Evolutionary conservation across 163 green algal genomes (phyloP).

Genomic region (Volvox carteri): DNA sequence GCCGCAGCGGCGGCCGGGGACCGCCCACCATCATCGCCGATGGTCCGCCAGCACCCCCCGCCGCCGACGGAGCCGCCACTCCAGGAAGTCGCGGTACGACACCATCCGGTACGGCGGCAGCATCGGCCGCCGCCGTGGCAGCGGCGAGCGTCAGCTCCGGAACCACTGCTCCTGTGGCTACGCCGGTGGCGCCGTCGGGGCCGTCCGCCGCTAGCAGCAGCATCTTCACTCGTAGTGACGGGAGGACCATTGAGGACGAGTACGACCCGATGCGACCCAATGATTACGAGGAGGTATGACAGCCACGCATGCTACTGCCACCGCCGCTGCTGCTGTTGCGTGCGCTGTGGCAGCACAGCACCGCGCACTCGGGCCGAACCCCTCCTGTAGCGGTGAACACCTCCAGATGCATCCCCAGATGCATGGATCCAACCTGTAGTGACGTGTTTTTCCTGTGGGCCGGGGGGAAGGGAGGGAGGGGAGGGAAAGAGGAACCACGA

Average conservation of each 20-base stretch:
- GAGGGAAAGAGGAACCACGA: no score
- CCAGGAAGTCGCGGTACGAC: neutral
- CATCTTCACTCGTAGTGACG: slow-evolving; percentile 58
- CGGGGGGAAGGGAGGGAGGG: no score
- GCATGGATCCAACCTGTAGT: no score
- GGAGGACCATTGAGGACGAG: slow-evolving; percentile 77
- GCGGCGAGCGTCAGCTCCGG: neutral
- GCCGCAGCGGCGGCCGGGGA: slow-evolving; percentile 29
- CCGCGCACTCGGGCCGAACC: no score
- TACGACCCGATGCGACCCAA: slow-evolving; percentile 92
- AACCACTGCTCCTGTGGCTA: neutral
- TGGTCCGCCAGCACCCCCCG: neutral
- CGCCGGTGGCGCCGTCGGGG: neutral
- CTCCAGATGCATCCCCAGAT: no score
- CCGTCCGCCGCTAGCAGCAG: slow-evolving; percentile 33
- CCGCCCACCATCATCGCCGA: slow-evolving; percentile 20
- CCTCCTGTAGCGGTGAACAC: no score
- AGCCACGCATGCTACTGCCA: no score
- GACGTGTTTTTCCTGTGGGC: no score
- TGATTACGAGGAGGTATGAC: slow-evolving; percentile 85
- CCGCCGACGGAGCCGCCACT: neutral
- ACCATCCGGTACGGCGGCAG: neutral
- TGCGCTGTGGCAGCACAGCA: no score
- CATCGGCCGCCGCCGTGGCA: neutral
- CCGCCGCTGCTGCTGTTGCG: no score